phyloP scores from a whole-genome alignment of 1,284 basidiomycete species.

The Tilletia setariae region DNA sequence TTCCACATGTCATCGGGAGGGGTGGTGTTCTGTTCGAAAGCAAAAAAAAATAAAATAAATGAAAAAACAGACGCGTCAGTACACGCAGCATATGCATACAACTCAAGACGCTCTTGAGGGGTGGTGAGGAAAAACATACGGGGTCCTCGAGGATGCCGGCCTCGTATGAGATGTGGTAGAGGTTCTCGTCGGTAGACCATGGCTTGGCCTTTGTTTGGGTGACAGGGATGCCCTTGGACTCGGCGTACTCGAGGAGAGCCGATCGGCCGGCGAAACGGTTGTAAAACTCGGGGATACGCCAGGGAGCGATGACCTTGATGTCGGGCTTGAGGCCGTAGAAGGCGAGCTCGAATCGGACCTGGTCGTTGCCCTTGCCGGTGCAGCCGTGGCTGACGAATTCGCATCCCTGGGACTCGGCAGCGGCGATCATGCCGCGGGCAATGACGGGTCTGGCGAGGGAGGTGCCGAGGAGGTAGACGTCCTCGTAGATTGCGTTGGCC shows the following conservation, averaged over 20 bases:
- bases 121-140: background rate
- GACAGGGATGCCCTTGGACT: constrained; percentile 84
- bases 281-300: constrained; percentile 96
- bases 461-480: constrained; percentile 95
- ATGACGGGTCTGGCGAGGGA: constrained; percentile 97
- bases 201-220: constrained; percentile 94
- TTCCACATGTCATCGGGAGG: constrained; percentile 99
- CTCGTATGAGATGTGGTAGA: constrained; percentile 99
- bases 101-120: too few species aligned
- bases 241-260: constrained; percentile 85
- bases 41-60: too few species aligned
- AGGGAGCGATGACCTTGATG: constrained; percentile 98
- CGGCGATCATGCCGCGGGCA: constrained; percentile 95
- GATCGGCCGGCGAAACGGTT: constrained; percentile 92
- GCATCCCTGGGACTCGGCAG: constrained; percentile 71
- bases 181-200: constrained; percentile 95
- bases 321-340: constrained; percentile 98
- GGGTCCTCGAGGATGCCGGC: constrained; percentile 98
- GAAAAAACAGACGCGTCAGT: background rate
- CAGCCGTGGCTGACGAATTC: constrained; percentile 91
- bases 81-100: background rate
- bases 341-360: constrained; percentile 97
- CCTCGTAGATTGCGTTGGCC: constrained; percentile 99
- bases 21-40: constrained; percentile 65
- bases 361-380: constrained; percentile 99